These are phyloP conservation scores for Dictyostelium citrinum DNA, from an alignment of 78 protist species.

Conservation along the genomic window DNA sequence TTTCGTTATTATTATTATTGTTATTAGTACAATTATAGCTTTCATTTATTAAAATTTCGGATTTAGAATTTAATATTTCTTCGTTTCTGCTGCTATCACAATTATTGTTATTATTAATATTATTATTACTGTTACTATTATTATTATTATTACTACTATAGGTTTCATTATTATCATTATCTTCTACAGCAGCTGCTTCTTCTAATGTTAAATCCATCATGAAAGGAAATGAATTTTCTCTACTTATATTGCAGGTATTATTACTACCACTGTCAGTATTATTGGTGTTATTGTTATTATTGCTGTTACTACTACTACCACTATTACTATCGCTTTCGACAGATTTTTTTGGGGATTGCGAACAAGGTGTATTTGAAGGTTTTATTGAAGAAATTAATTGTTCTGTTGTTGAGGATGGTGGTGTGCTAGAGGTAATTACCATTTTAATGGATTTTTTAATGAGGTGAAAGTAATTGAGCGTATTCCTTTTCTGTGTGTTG, in stretches of 20 bases:
- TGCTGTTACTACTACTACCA: not conserved
- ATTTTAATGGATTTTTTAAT: not conserved
- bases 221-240: constrained; percentile 7
- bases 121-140: not conserved
- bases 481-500: not conserved
- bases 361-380: not conserved
- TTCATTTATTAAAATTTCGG: constrained; percentile 19
- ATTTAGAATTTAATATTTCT: constrained; percentile 2
- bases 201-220: constrained; percentile 19
- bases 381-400: not conserved
- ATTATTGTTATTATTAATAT: not conserved
- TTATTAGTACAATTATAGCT: constrained; percentile 17
- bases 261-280: not conserved
- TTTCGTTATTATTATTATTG: not conserved
- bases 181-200: not conserved
- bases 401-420: not conserved
- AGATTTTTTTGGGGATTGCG: not conserved
- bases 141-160: not conserved
- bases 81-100: not conserved
- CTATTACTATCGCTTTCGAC: not conserved
- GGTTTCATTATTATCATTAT: not conserved
- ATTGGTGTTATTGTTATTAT: not conserved
- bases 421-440: not conserved
- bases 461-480: not conserved
- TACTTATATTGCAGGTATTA: not conserved